A percentile compares a stretch with the other conserved stretches of the same genome.
phyloP scores from a whole-genome alignment of 2,329 filamentous ascomycete species.

The Hypoxylon sp. region DNA sequence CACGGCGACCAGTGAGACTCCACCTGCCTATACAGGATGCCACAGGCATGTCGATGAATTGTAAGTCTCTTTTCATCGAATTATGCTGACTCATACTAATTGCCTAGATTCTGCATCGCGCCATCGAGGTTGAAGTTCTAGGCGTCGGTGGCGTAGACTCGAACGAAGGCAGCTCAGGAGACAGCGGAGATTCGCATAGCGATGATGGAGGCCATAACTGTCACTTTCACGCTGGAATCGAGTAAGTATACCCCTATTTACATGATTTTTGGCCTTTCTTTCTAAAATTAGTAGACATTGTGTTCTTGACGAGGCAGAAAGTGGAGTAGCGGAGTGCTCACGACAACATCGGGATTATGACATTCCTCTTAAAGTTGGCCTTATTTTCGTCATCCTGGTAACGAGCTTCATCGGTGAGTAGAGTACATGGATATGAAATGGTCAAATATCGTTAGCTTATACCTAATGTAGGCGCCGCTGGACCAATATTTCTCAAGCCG shows the following conservation, averaged over 20 bases:
- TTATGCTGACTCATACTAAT: neutral
- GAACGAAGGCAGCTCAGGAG: conserved; percentile 37
- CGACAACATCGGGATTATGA: conserved; percentile 70
- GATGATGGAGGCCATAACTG: conserved; percentile 62
- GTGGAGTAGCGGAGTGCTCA: conserved; percentile 58
- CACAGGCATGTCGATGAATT: conserved; percentile 65
- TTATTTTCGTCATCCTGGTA: conserved; percentile 77
- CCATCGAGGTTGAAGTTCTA: conserved; percentile 70
- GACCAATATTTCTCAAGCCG: conserved; percentile 73
- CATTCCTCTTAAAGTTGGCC: conserved; percentile 75
- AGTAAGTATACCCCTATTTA: conserved; percentile 64
- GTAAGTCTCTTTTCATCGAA: conserved; percentile 54
- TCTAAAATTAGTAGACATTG: conserved; percentile 64
- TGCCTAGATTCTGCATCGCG: conserved; percentile 71
- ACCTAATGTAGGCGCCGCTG: conserved; percentile 65
- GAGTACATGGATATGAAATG: neutral
- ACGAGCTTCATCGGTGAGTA: conserved; percentile 73
- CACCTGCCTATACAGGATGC: conserved; percentile 58
- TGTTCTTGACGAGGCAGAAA: conserved; percentile 61
- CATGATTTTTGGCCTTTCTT: neutral
- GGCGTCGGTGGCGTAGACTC: conserved; percentile 53
- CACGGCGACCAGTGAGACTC: conserved; percentile 48
- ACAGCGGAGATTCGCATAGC: conserved; percentile 35
- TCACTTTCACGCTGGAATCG: conserved; percentile 81
- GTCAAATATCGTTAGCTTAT: conserved; percentile 19